Conservation (phyloP, 306 rosid species). For the Prunus mongolica region DNA sequence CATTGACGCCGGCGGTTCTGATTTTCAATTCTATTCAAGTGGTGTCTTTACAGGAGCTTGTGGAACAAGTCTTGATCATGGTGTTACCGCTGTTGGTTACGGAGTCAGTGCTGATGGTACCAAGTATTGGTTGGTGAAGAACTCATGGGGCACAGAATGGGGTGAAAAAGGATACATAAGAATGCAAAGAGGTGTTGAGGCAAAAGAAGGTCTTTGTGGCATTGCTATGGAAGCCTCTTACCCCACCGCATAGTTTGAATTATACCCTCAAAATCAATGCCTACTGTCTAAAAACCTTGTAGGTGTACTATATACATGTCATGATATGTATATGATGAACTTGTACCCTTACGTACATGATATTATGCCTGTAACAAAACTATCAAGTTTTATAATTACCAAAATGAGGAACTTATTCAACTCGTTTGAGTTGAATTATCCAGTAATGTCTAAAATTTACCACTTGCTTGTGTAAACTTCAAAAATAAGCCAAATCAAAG, state of each 20-base stretch:
- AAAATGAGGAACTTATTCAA: neutral
- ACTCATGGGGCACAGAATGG: conserved; percentile 14
- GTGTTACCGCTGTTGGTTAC: conserved; percentile 41
- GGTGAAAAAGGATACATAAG: conserved; percentile 43
- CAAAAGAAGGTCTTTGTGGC: conserved; percentile 32
- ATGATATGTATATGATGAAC: neutral
- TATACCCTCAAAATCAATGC: neutral
- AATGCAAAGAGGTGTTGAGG: conserved; percentile 28
- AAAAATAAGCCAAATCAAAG: no score
- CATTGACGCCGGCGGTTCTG: conserved; percentile 38
- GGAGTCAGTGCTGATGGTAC: conserved; percentile 30
- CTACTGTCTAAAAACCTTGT: neutral
- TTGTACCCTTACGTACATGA: neutral
- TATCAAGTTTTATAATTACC: neutral
- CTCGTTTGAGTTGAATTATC: neutral
- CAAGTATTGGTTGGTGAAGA: conserved; percentile 33
- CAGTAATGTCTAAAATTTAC: neutral
- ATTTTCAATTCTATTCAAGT: conserved; percentile 30
- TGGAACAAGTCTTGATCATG: conserved; percentile 36
- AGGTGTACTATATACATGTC: neutral
- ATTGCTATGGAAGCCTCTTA: conserved; percentile 44
- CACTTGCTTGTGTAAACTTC: neutral
- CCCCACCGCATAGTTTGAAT: conserved; percentile 29
- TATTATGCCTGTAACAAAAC: neutral
- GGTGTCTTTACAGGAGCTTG: conserved; percentile 40